A percentile compares a stretch with the other conserved stretches of the same genome.
Evolutionary conservation across 495 filamentous ascomycete genomes (phyloP).

Genomic region (Thermochaetoides thermophila): DNA sequence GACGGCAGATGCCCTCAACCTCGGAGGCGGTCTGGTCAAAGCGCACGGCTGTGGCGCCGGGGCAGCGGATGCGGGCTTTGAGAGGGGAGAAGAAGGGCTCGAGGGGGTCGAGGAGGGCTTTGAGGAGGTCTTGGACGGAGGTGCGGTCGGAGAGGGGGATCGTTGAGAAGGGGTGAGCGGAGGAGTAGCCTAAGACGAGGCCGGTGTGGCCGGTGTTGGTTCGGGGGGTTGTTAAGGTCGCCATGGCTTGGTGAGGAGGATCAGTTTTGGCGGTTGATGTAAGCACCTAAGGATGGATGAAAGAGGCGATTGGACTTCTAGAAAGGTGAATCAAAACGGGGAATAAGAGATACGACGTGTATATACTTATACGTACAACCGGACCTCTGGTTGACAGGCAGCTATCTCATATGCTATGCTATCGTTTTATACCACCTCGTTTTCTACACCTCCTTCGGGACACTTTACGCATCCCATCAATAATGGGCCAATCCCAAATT

Average conservation of each 20-base stretch:
- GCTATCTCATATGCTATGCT: no score
- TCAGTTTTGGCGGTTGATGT: not conserved
- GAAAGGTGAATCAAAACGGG: no score
- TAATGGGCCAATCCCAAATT: slow-evolving; percentile 6
- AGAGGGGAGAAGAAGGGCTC: slow-evolving; percentile 47
- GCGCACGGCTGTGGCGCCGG: slow-evolving; percentile 49
- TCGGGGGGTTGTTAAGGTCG: not conserved
- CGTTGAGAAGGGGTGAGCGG: slow-evolving; percentile 34
- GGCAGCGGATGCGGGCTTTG: slow-evolving; percentile 41
- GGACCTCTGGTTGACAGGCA: no score
- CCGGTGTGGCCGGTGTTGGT: slow-evolving; percentile 13
- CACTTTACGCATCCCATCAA: not conserved
- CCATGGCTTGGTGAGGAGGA: not conserved
- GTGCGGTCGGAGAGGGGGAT: slow-evolving; percentile 31
- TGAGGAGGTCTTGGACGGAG: slow-evolving; percentile 43
- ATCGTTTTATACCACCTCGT: no score
- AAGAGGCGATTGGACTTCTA: no score
- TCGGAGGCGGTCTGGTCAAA: slow-evolving; percentile 66
- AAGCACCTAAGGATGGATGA: no score
- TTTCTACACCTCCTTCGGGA: no score
- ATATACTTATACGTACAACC: no score
- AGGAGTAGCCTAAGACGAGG: slow-evolving; percentile 35
- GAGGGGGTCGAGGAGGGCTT: slow-evolving; percentile 46
- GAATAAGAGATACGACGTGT: no score
- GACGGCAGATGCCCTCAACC: slow-evolving; percentile 60